Evolutionary conservation across 2,329 filamentous ascomycete species (phyloP).

Genomic region (Hymenoscyphus linearis): DNA sequence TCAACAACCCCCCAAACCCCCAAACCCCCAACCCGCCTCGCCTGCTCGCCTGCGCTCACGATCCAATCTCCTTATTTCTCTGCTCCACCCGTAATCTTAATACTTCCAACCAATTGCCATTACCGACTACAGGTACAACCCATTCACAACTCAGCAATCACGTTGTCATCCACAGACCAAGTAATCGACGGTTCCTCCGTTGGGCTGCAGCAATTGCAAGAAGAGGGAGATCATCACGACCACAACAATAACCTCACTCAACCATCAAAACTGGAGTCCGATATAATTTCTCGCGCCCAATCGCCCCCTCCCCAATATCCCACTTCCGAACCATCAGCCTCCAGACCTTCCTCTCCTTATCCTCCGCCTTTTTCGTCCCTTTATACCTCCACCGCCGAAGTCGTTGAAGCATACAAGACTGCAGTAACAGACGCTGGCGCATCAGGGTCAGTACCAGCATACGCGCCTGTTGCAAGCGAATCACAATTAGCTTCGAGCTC

Average conservation of each 20-base stretch:
- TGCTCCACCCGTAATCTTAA: background rate
- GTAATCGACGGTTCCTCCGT: constrained; percentile 41
- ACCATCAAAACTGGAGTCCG: constrained; percentile 32
- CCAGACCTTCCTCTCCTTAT: constrained; percentile 36
- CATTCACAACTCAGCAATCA: constrained; percentile 33
- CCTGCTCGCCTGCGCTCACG: background rate
- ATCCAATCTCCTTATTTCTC: background rate
- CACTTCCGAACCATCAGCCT: constrained; percentile 45
- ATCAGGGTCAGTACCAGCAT: constrained; percentile 45
- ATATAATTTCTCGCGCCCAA: constrained; percentile 35
- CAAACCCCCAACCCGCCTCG: background rate
- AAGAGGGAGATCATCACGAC: constrained; percentile 10
- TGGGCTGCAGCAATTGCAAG: constrained; percentile 31
- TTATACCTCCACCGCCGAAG: constrained; percentile 40
- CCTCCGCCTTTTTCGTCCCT: constrained; percentile 58
- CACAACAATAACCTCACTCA: constrained; percentile 15
- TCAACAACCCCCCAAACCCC: constrained; percentile 1
- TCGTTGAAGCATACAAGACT: constrained; percentile 34
- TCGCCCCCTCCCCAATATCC: constrained; percentile 58
- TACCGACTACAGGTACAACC: background rate
- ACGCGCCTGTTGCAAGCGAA: constrained; percentile 41
- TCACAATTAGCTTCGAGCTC: constrained; percentile 26
- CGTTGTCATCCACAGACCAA: constrained; percentile 44
- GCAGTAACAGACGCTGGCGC: constrained; percentile 34
- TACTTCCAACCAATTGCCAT: background rate